Conservation (phyloP, 1,139 yeast genomes). For the Hemisphaericaspora subhashii region DNA sequence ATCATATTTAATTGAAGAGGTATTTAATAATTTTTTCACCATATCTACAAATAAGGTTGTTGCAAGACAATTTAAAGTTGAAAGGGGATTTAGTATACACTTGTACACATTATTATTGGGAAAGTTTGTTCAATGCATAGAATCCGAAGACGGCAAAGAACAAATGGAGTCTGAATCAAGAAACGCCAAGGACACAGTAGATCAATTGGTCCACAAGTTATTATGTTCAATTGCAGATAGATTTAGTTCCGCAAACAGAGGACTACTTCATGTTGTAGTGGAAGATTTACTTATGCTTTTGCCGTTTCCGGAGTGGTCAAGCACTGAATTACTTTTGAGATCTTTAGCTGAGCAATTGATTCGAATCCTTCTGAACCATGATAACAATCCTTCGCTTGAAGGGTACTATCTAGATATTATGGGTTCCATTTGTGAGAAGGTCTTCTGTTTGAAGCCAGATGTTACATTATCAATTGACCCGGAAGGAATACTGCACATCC, state of each 20-base stretch:
- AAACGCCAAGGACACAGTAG: slow-evolving; percentile 15
- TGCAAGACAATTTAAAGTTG: slow-evolving; percentile 44
- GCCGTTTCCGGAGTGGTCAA: slow-evolving; percentile 60
- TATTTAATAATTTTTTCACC: slow-evolving; percentile 51
- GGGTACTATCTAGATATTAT: slow-evolving; percentile 12
- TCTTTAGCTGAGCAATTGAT: slow-evolving; percentile 7
- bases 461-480: neutral
- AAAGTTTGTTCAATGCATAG: slow-evolving; percentile 41
- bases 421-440: slow-evolving; percentile 9
- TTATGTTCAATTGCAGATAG: neutral
- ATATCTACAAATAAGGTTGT: slow-evolving; percentile 43
- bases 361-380: slow-evolving; percentile 3
- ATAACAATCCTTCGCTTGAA: slow-evolving; percentile 8
- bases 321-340: slow-evolving; percentile 36
- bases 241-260: slow-evolving; percentile 21
- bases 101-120: slow-evolving; percentile 46
- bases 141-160: neutral
- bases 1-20: slow-evolving; percentile 57
- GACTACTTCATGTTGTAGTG: slow-evolving; percentile 50
- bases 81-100: slow-evolving; percentile 50
- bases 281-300: slow-evolving; percentile 56
- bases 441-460: neutral
- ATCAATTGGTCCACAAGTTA: slow-evolving; percentile 4
- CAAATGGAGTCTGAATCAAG: neutral
- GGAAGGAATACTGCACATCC: slow-evolving; percentile 4